These are phyloP conservation scores for Talaromyces piceae DNA, from an alignment of 2,329 filamentous ascomycete species.

Conservation along the genomic window DNA sequence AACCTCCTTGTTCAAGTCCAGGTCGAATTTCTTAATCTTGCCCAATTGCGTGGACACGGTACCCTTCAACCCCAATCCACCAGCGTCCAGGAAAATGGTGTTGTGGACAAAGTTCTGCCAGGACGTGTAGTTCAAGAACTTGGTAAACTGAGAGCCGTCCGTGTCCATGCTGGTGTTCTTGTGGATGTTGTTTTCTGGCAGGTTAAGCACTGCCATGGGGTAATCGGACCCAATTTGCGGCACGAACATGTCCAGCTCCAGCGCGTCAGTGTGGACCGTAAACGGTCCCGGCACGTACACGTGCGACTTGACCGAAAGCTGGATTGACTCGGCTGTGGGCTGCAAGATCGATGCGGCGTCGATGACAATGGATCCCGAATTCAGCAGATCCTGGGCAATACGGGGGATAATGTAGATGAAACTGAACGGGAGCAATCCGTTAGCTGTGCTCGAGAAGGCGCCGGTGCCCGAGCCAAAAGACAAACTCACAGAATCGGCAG, in stretches of 20 bases:
- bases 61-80: constrained; percentile 21
- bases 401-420: constrained; percentile 35
- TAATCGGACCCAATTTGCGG: constrained; percentile 19
- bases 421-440: constrained; percentile 15
- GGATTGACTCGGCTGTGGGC: constrained; percentile 25
- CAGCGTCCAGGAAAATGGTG: constrained; percentile 22
- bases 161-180: constrained; percentile 29
- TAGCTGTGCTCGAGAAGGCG: background rate
- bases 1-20: constrained; percentile 29
- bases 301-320: constrained; percentile 28
- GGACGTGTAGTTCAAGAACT: constrained; percentile 18
- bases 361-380: constrained; percentile 30
- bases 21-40: constrained; percentile 22
- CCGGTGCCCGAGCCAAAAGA: background rate
- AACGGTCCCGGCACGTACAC: constrained; percentile 29
- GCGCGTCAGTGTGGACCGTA: constrained; percentile 29
- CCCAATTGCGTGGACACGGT: constrained; percentile 24
- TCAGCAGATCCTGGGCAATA: constrained; percentile 32
- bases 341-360: constrained; percentile 28
- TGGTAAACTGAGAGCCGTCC: constrained; percentile 15
- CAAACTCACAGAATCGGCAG: constrained; percentile 32
- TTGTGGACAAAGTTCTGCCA: constrained; percentile 28
- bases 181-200: constrained; percentile 19
- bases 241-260: constrained; percentile 28
- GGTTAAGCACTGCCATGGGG: constrained; percentile 23